Percentiles rank a stretch among this genome's conserved stretches.
These are phyloP conservation scores for Yamadazyma scolyti DNA, from an alignment of 805 yeast species.

Conservation along the genomic window DNA sequence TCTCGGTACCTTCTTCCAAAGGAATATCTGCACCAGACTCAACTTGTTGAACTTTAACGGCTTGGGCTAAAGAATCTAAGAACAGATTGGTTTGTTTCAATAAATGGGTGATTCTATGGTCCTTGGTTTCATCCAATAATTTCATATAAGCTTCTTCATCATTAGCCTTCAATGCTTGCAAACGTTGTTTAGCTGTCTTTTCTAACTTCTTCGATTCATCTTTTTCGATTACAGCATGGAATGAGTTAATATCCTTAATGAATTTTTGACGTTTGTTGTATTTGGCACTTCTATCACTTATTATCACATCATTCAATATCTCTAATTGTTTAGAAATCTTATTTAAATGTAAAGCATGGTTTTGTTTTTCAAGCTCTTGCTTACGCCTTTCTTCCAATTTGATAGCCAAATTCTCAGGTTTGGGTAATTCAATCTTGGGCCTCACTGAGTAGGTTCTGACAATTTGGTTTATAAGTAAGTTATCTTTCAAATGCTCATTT, in stretches of 20 bases:
- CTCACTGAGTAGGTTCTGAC: conserved; percentile 66
- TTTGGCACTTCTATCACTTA: conserved; percentile 13
- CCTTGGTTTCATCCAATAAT: conserved; percentile 80
- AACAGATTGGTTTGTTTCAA: conserved; percentile 76
- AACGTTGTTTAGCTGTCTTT: conserved; percentile 81
- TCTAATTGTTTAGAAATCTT: conserved; percentile 38
- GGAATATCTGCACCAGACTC: conserved; percentile 37
- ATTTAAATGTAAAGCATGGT: conserved; percentile 47
- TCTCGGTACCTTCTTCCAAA: conserved; percentile 10
- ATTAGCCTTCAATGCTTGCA: conserved; percentile 80
- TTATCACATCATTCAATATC: conserved; percentile 16
- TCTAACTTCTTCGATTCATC: conserved; percentile 76
- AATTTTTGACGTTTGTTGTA: conserved; percentile 24
- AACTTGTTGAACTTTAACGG: conserved; percentile 72
- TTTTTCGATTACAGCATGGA: conserved; percentile 59
- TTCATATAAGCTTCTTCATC: conserved; percentile 87
- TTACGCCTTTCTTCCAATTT: conserved; percentile 71
- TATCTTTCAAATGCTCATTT: conserved; percentile 46
- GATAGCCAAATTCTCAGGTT: conserved; percentile 72
- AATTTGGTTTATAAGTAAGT: conserved; percentile 60
- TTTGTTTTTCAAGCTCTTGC: conserved; percentile 48
- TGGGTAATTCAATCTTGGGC: conserved; percentile 66
- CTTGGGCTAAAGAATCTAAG: conserved; percentile 73
- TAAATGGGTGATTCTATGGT: conserved; percentile 80
- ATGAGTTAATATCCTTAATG: conserved; percentile 37